Evolutionary conservation across 495 filamentous ascomycete species (phyloP).

Genomic region (Hypoxylon fuscum): DNA sequence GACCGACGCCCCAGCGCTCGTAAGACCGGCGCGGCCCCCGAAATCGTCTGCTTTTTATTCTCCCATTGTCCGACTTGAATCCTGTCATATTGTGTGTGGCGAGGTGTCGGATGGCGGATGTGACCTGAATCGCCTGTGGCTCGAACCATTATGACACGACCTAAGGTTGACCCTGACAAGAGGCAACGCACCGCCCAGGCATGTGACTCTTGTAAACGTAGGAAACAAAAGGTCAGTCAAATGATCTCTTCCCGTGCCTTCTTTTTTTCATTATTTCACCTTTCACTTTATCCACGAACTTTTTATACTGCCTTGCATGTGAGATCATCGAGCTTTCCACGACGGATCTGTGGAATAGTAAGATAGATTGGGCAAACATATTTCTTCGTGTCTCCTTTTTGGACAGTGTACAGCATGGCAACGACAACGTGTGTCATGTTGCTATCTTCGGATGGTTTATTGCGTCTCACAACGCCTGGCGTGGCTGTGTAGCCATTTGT

Average conservation of each 20-base stretch:
- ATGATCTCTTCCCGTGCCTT: not conserved
- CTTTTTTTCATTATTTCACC: slow-evolving; percentile 12
- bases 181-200: slow-evolving; percentile 71
- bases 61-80: slow-evolving; percentile 39
- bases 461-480: slow-evolving; percentile 29
- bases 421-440: slow-evolving; percentile 22
- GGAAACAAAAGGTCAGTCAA: slow-evolving; percentile 75
- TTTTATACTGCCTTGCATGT: slow-evolving; percentile 10
- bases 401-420: slow-evolving; percentile 25
- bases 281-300: slow-evolving; percentile 24
- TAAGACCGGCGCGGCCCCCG: slow-evolving; percentile 44
- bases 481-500: slow-evolving; percentile 35
- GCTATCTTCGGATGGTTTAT: slow-evolving; percentile 20
- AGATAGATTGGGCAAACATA: slow-evolving; percentile 6
- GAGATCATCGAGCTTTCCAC: slow-evolving; percentile 6
- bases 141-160: slow-evolving; percentile 64
- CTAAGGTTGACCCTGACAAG: slow-evolving; percentile 70
- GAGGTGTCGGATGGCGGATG: slow-evolving; percentile 46
- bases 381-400: slow-evolving; percentile 6
- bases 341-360: not conserved
- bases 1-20: slow-evolving; percentile 43
- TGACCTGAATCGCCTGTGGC: slow-evolving; percentile 39
- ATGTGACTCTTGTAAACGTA: slow-evolving; percentile 79
- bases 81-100: slow-evolving; percentile 33
- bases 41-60: slow-evolving; percentile 35